Percentiles rank a stretch among this genome's conserved stretches.
Evolutionary conservation across 257 asterid genomes (phyloP).

Genomic region (Ligustrum vulgare): DNA sequence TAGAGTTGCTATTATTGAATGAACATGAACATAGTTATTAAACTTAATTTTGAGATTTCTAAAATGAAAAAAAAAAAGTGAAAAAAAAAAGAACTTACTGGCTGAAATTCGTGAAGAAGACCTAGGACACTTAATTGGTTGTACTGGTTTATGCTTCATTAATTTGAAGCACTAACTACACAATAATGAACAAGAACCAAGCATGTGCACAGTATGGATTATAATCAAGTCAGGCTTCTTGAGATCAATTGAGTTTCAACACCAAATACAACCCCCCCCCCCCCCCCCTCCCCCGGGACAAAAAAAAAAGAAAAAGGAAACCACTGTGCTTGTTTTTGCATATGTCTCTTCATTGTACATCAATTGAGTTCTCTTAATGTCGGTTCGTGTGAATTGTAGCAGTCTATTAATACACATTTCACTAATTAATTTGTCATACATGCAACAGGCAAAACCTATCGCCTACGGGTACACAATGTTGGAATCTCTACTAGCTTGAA

Average conservation of each 20-base stretch:
- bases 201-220: conserved; percentile 13
- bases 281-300: too few relatives aligned
- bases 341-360: conserved; percentile 4
- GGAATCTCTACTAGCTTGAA: conserved; percentile 89
- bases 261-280: background rate
- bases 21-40: background rate
- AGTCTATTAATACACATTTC: background rate
- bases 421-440: conserved; percentile 22
- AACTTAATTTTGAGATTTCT: background rate
- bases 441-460: conserved; percentile 80
- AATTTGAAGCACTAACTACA: background rate
- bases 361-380: background rate
- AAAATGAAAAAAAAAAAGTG: background rate
- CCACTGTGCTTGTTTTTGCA: background rate
- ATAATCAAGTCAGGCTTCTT: background rate
- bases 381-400: background rate
- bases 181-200: background rate
- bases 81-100: background rate
- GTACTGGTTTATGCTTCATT: background rate
- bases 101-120: conserved; percentile 4
- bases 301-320: background rate
- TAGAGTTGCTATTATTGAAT: conserved; percentile 4
- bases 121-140: background rate
- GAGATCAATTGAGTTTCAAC: background rate
- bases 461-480: conserved; percentile 78